Percentiles rank a stretch among this genome's conserved stretches.
Evolutionary conservation across 2,329 filamentous ascomycete species (phyloP).

Genomic region (Colletotrichum sp.): DNA sequence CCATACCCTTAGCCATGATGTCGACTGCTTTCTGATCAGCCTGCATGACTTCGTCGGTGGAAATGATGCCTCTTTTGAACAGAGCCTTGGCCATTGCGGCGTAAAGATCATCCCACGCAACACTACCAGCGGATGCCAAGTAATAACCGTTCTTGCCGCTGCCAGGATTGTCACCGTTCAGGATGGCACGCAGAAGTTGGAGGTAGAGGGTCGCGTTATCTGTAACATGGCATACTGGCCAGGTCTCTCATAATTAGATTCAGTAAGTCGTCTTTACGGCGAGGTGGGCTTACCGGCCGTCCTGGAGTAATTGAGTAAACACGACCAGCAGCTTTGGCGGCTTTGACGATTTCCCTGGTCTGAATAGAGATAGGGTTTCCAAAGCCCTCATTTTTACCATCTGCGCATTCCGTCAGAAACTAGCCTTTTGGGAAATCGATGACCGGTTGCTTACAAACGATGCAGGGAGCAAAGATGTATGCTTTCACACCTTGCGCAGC

Average conservation of each 20-base stretch:
- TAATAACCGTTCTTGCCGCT: conserved; percentile 53
- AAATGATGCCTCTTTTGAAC: conserved; percentile 41
- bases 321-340: not conserved
- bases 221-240: conserved; percentile 58
- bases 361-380: not conserved
- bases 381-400: not conserved
- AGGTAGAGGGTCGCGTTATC: conserved; percentile 54
- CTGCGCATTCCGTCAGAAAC: not conserved
- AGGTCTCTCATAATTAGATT: conserved; percentile 35
- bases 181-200: conserved; percentile 47
- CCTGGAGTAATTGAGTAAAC: not conserved
- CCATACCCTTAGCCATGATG: conserved; percentile 43
- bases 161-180: conserved; percentile 39
- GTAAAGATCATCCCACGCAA: conserved; percentile 58
- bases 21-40: conserved; percentile 40
- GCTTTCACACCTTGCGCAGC: conserved; percentile 46
- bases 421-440: too few species aligned
- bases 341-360: not conserved
- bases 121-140: conserved; percentile 51
- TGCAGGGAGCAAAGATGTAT: conserved; percentile 60
- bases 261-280: rapidly evolving
- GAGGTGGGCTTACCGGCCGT: not conserved
- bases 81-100: conserved; percentile 46
- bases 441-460: conserved; percentile 45
- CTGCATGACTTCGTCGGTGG: conserved; percentile 35